Evolutionary conservation across 495 filamentous ascomycete genomes (phyloP).

Genomic region (Amorphotheca resinae): DNA sequence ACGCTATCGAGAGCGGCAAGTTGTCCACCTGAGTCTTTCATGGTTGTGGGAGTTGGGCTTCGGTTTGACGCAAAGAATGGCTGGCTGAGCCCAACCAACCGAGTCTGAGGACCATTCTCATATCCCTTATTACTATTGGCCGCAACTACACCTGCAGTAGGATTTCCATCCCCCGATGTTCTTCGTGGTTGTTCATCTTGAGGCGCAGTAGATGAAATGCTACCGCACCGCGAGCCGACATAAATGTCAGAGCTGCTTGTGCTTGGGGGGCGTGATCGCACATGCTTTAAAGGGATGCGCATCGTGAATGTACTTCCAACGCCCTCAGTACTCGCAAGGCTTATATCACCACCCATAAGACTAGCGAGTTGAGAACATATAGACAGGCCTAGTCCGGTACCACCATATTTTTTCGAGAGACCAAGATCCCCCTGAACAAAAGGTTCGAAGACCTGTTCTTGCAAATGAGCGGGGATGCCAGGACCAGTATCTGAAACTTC

Average conservation of each 20-base stretch:
- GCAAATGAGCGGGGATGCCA: constrained; percentile 68
- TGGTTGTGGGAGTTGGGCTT: constrained; percentile 9
- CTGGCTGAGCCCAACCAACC: constrained; percentile 67
- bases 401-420: constrained; percentile 79
- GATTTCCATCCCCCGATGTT: not conserved
- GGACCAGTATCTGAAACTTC: constrained; percentile 84
- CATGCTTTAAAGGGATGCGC: constrained; percentile 68
- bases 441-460: constrained; percentile 78
- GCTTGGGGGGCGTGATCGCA: constrained; percentile 49
- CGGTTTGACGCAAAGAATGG: constrained; percentile 63
- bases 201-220: not conserved
- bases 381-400: constrained; percentile 80
- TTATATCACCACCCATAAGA: constrained; percentile 69
- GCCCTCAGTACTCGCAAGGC: constrained; percentile 58
- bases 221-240: not conserved
- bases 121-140: constrained; percentile 3
- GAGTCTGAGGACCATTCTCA: constrained; percentile 22
- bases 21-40: constrained; percentile 24
- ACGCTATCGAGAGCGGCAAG: constrained; percentile 39
- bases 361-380: constrained; percentile 78
- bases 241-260: constrained; percentile 17
- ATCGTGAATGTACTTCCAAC: constrained; percentile 73
- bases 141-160: not conserved
- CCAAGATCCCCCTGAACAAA: constrained; percentile 88
- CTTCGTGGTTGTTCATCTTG: not conserved